Percentiles rank a stretch among this genome's conserved stretches.
Conservation (phyloP, 2,329 filamentous ascomycete genomes). For the Didymella arachidicola region DNA sequence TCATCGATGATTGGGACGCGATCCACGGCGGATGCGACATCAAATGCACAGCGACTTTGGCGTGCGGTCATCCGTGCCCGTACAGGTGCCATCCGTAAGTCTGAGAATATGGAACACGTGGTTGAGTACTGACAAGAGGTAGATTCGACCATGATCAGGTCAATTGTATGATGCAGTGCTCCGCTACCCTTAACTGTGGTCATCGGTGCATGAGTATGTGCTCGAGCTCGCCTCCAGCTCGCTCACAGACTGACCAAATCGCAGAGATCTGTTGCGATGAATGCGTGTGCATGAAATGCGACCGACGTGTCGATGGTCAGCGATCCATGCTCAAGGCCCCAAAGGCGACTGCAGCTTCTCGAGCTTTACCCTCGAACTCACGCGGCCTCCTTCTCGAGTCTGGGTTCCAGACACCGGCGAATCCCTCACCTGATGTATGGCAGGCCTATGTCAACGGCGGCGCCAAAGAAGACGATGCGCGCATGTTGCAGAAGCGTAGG, state of each 20-base stretch:
- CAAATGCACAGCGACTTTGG: slow-evolving; percentile 37
- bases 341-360: slow-evolving; percentile 5
- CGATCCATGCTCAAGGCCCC: slow-evolving; percentile 37
- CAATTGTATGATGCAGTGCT: slow-evolving; percentile 46
- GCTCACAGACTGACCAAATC: not conserved
- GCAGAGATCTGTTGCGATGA: slow-evolving; percentile 37
- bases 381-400: slow-evolving; percentile 13
- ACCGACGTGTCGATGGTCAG: slow-evolving; percentile 32
- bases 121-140: not conserved
- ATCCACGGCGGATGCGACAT: slow-evolving; percentile 44
- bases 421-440: slow-evolving; percentile 21
- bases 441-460: slow-evolving; percentile 30
- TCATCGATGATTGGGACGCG: slow-evolving; percentile 38
- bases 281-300: slow-evolving; percentile 42
- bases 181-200: slow-evolving; percentile 27
- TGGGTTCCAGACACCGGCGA: slow-evolving; percentile 10
- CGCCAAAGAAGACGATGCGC: slow-evolving; percentile 32
- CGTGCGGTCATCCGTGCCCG: slow-evolving; percentile 47
- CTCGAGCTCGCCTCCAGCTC: not conserved
- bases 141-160: slow-evolving; percentile 41
- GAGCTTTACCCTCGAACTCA: slow-evolving; percentile 4
- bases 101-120: not conserved
- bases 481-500: slow-evolving; percentile 20
- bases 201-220: slow-evolving; percentile 39
- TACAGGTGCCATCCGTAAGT: slow-evolving; percentile 46